Percentiles rank a stretch among this genome's conserved stretches.
Conservation (phyloP, 495 filamentous ascomycete species). For the Daldinia grandis region DNA sequence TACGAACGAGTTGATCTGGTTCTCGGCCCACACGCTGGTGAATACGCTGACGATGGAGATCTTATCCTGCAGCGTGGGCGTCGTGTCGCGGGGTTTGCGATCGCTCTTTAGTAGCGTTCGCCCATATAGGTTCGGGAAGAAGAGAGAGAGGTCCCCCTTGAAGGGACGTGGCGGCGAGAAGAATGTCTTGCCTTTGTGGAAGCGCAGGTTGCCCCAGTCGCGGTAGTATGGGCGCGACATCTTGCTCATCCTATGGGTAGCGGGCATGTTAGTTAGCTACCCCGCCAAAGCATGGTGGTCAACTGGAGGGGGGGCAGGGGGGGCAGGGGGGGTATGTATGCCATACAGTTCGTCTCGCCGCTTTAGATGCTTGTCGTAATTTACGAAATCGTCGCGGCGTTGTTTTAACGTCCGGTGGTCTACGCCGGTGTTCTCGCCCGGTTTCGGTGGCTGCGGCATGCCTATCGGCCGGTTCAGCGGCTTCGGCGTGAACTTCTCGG, state of each 20-base stretch:
- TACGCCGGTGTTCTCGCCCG: conserved; percentile 82
- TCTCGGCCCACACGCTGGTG: conserved; percentile 82
- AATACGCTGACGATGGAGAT: conserved; percentile 83
- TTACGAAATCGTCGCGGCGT: conserved; percentile 79
- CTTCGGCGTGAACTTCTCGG: conserved; percentile 70
- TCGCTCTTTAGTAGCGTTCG: conserved; percentile 67
- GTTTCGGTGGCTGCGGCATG: conserved; percentile 70
- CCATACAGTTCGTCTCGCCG: conserved; percentile 75
- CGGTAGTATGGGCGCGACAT: conserved; percentile 88
- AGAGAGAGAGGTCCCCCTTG: conserved; percentile 76
- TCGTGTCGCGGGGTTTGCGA: conserved; percentile 67
- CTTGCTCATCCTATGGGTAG: conserved; percentile 56
- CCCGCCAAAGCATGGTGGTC: background rate
- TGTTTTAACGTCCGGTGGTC: conserved; percentile 72
- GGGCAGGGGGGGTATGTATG: background rate
- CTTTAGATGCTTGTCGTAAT: conserved; percentile 83
- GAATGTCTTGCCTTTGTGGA: conserved; percentile 89
- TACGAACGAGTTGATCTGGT: conserved; percentile 77
- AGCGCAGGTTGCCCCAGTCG: conserved; percentile 84
- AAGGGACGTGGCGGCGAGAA: conserved; percentile 79
- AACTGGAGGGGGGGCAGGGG: background rate
- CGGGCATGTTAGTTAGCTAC: conserved; percentile 19
- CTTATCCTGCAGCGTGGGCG: conserved; percentile 70
- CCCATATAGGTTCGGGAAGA: conserved; percentile 91
- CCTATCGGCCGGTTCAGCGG: conserved; percentile 83